phyloP scores from a whole-genome alignment of 2,329 filamentous ascomycete genomes.

The Cladosporium oxysporum region DNA sequence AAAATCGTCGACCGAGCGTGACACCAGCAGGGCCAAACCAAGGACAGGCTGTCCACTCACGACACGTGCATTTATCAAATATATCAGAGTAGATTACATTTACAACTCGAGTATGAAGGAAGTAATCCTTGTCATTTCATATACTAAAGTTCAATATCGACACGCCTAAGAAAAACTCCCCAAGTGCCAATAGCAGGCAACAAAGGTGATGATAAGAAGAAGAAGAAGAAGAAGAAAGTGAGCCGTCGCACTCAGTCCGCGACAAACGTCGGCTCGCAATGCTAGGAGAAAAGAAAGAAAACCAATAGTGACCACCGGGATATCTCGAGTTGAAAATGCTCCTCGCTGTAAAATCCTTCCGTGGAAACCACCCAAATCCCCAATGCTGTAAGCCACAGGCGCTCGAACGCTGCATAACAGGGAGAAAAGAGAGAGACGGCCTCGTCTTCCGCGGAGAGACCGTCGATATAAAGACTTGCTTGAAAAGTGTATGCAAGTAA shows the following conservation, averaged over 20 bases:
- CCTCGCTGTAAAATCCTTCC: constrained; percentile 1
- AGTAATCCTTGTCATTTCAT: background rate
- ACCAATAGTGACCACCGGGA: constrained; percentile 3
- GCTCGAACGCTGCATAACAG: constrained; percentile 17
- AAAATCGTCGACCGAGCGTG: background rate
- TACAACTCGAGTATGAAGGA: background rate
- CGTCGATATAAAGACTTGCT: constrained; percentile 1
- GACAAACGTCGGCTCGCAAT: background rate
- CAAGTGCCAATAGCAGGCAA: background rate
- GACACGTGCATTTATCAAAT: background rate
- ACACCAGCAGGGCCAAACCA: background rate
- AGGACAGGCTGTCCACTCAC: background rate
- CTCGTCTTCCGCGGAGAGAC: constrained; percentile 10
- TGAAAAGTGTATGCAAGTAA: background rate
- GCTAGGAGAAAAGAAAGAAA: background rate
- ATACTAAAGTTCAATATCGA: constrained; percentile 7
- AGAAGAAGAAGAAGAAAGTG: background rate
- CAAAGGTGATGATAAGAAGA: background rate
- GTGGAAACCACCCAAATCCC: background rate
- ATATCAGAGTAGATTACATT: background rate
- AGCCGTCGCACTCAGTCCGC: background rate
- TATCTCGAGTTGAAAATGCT: constrained; percentile 10
- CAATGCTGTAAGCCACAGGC: constrained; percentile 5
- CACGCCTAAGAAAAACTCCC: background rate
- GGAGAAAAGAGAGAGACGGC: background rate